Conservation (phyloP, 2,329 filamentous ascomycete genomes). For the Trichoderma endophyticum region DNA sequence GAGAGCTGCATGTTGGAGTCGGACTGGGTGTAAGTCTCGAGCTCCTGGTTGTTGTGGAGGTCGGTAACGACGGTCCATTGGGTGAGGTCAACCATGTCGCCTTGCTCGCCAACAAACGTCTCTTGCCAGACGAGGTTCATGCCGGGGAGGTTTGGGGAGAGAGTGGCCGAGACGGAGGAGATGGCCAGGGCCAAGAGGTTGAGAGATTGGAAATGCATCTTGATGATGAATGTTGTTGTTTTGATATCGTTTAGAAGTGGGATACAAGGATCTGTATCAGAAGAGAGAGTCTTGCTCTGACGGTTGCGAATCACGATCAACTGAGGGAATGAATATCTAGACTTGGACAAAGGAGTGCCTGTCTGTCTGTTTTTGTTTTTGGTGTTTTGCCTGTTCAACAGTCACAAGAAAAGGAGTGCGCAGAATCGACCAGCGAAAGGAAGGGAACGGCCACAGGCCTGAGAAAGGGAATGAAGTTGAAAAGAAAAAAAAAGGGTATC, state of each 20-base stretch:
- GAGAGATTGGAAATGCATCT: conserved; percentile 28
- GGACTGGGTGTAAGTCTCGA: conserved; percentile 45
- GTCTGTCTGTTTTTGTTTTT: not conserved
- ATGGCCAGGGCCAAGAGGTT: conserved; percentile 24
- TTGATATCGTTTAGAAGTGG: not conserved
- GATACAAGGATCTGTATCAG: not conserved
- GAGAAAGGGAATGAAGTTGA: not conserved
- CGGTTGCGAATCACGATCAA: not conserved
- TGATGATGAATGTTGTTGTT: not conserved
- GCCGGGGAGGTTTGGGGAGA: conserved; percentile 38
- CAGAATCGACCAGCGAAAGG: conserved; percentile 17
- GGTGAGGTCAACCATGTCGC: conserved; percentile 34
- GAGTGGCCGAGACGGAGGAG: conserved; percentile 33
- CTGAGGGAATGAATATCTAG: not conserved
- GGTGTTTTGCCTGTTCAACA: not conserved
- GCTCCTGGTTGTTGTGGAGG: conserved; percentile 48
- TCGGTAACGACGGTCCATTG: conserved; percentile 47
- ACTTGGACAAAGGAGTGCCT: not conserved
- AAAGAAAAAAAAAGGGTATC: not conserved
- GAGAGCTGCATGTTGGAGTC: conserved; percentile 48
- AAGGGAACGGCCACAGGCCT: conserved; percentile 12
- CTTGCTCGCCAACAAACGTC: conserved; percentile 41
- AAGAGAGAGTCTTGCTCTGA: not conserved
- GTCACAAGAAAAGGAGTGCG: conserved; percentile 9
- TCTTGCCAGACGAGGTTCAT: conserved; percentile 46